Conservation (phyloP, 805 yeast genomes). For the Cyberlindnera misumaiensis region DNA sequence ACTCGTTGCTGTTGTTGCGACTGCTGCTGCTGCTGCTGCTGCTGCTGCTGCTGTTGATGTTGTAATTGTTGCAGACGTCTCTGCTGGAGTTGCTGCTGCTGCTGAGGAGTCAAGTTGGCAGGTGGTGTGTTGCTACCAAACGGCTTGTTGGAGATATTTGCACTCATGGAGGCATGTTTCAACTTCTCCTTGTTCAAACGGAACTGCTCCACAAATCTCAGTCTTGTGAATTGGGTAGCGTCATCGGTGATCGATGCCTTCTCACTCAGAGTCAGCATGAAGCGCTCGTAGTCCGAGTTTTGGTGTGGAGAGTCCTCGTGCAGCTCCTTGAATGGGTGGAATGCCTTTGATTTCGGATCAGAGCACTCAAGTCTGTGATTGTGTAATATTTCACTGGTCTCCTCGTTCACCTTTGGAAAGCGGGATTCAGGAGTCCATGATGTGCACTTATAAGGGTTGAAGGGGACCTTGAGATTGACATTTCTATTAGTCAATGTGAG, state of each 20-base stretch:
- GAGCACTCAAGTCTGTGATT: constrained; percentile 34
- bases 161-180: constrained; percentile 35
- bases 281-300: constrained; percentile 80
- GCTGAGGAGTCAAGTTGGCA: constrained; percentile 22
- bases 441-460: constrained; percentile 53
- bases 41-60: constrained; percentile 21
- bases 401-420: constrained; percentile 33
- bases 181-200: constrained; percentile 57
- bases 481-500: constrained; percentile 73
- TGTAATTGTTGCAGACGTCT: constrained; percentile 26
- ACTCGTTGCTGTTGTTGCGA: constrained; percentile 22
- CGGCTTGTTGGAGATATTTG: constrained; percentile 14
- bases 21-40: constrained; percentile 8
- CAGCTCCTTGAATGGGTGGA: constrained; percentile 40
- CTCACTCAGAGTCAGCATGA: constrained; percentile 69
- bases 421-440: constrained; percentile 41
- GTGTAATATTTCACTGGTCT: constrained; percentile 26
- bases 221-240: constrained; percentile 67
- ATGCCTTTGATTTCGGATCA: constrained; percentile 31
- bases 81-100: constrained; percentile 25
- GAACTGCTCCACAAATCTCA: constrained; percentile 84
- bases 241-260: constrained; percentile 28
- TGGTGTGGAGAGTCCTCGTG: constrained; percentile 71
- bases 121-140: constrained; percentile 9
- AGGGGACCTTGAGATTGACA: constrained; percentile 64